A percentile compares a stretch with the other conserved stretches of the same genome.
Evolutionary conservation across 2,329 filamentous ascomycete genomes (phyloP).

Genomic region (Dissoconium aciculare): DNA sequence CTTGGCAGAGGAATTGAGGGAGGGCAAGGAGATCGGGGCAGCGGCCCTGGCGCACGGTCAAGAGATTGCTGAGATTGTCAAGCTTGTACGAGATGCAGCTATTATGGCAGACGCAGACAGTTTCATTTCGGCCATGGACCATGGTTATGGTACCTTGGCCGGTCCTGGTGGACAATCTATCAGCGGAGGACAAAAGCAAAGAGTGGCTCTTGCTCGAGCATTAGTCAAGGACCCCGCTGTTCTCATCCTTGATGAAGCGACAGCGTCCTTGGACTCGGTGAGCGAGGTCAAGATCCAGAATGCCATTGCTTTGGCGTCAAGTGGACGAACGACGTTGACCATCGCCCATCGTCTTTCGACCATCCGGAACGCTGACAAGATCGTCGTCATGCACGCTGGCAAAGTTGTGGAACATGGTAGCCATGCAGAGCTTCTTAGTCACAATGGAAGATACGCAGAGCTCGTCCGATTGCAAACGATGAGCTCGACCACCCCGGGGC

Average conservation of each 20-base stretch:
- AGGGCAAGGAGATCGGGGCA: conserved; percentile 34
- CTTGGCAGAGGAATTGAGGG: conserved; percentile 38
- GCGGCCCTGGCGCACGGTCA: conserved; percentile 22
- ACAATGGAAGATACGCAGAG: conserved; percentile 29
- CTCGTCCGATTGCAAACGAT: conserved; percentile 35
- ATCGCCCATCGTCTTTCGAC: conserved; percentile 31
- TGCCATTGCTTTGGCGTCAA: conserved; percentile 26
- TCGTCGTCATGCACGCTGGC: conserved; percentile 29
- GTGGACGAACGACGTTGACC: conserved; percentile 27
- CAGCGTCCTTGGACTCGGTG: conserved; percentile 20
- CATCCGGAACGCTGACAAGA: conserved; percentile 27
- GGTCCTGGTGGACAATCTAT: conserved; percentile 24
- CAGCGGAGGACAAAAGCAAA: conserved; percentile 30
- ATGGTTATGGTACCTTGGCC: conserved; percentile 34
- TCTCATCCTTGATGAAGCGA: conserved; percentile 32
- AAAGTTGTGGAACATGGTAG: conserved; percentile 27
- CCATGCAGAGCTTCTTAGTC: conserved; percentile 18
- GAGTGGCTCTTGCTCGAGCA: conserved; percentile 30
- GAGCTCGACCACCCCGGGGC: conserved; percentile 49
- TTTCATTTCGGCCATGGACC: conserved; percentile 41
- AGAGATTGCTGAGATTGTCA: conserved; percentile 37
- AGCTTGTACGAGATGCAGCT: conserved; percentile 36
- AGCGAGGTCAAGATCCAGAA: conserved; percentile 18
- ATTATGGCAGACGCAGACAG: conserved; percentile 40
- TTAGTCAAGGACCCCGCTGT: conserved; percentile 27